Evolutionary conservation across 495 filamentous ascomycete genomes (phyloP).

Genomic region (Alectoria sarmentosa): DNA sequence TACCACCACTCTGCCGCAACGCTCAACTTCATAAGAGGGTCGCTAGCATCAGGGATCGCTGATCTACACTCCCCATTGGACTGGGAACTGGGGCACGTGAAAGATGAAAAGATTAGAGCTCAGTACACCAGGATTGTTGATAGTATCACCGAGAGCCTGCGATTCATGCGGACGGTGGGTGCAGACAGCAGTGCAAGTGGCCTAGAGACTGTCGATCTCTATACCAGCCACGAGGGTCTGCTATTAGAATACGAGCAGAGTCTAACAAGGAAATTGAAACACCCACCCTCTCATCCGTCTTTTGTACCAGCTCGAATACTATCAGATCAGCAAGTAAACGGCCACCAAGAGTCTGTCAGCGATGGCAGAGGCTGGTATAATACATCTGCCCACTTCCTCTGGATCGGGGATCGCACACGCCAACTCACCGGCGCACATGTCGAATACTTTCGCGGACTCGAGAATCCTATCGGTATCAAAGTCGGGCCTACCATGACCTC

Average conservation of each 20-base stretch:
- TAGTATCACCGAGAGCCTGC: constrained; percentile 82
- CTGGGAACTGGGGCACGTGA: constrained; percentile 93
- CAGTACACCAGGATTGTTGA: constrained; percentile 77
- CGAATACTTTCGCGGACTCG: constrained; percentile 93
- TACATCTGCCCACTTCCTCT: constrained; percentile 95
- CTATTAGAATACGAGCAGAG: constrained; percentile 91
- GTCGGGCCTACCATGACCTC: constrained; percentile 77
- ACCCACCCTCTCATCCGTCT: constrained; percentile 38
- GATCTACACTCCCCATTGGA: constrained; percentile 90
- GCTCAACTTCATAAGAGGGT: constrained; percentile 81
- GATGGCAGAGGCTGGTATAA: constrained; percentile 58
- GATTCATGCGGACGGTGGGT: constrained; percentile 93
- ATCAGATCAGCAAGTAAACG: constrained; percentile 20
- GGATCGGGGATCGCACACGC: constrained; percentile 94
- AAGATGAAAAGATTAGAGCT: constrained; percentile 69
- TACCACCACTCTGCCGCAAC: constrained; percentile 95
- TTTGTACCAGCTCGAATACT: constrained; percentile 16
- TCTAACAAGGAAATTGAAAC: constrained; percentile 67
- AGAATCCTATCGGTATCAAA: constrained; percentile 94
- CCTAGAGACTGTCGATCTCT: constrained; percentile 90
- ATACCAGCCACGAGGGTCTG: constrained; percentile 90
- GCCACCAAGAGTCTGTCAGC: constrained; percentile 8
- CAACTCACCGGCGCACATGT: constrained; percentile 89
- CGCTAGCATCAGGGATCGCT: constrained; percentile 80
- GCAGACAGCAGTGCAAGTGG: constrained; percentile 73